Percentiles rank a stretch among this genome's conserved stretches.
Evolutionary conservation across 805 yeast species (phyloP).

Genomic region (Isabelozyma pseudorhagii): DNA sequence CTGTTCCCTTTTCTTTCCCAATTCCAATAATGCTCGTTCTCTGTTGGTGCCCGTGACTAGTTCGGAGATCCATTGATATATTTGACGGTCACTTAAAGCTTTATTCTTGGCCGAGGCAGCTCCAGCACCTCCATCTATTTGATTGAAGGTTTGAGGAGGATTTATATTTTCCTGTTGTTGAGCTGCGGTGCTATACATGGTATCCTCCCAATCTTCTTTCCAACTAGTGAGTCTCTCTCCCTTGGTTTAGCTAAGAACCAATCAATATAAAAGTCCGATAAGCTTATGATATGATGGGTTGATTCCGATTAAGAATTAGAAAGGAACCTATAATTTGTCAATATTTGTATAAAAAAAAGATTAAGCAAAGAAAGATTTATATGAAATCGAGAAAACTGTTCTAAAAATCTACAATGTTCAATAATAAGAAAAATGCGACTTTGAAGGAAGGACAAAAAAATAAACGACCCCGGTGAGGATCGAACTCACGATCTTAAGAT

Average conservation of each 20-base stretch:
- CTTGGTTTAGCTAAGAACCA: background rate
- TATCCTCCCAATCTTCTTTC: background rate
- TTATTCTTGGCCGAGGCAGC: constrained; percentile 4
- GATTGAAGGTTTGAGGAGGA: background rate
- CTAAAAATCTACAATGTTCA: background rate
- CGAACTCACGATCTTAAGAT: constrained; percentile 25
- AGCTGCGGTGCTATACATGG: constrained; percentile 7
- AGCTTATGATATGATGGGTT: background rate
- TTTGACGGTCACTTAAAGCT: constrained; percentile 64
- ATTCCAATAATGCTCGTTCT: constrained; percentile 87
- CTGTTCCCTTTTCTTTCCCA: constrained; percentile 92
- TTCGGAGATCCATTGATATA: constrained; percentile 87
- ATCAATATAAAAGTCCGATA: background rate
- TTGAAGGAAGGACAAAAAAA: constrained; percentile 3
- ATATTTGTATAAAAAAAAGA: too few relatives aligned
- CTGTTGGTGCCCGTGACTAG: constrained; percentile 86
- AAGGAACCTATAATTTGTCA: too few relatives aligned
- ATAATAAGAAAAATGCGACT: background rate
- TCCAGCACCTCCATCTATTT: background rate
- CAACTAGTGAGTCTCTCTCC: too few relatives aligned
- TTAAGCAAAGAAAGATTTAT: background rate
- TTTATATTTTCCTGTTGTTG: constrained; percentile 4
- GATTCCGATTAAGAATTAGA: too few relatives aligned
- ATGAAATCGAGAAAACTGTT: background rate
- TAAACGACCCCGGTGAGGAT: constrained; percentile 22